Evolutionary conservation across 1,139 yeast genomes (phyloP).

Genomic region (Ashbya aceris): DNA sequence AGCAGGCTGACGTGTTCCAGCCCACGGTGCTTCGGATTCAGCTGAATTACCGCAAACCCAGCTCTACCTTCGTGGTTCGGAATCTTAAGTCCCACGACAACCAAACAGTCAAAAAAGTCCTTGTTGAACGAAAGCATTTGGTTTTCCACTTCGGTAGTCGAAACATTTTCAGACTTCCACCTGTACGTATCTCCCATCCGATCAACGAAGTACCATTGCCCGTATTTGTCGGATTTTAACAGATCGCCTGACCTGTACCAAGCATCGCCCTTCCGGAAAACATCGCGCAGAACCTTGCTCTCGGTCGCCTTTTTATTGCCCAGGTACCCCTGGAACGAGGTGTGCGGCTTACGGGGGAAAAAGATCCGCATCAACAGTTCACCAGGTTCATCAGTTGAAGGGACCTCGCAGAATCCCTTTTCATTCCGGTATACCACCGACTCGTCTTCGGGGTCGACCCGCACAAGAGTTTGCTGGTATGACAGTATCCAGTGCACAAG

Average conservation of each 20-base stretch:
- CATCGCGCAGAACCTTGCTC: conserved; percentile 63
- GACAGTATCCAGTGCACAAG: conserved; percentile 46
- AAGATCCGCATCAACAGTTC: conserved; percentile 73
- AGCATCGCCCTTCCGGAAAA: conserved; percentile 80
- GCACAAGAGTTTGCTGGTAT: conserved; percentile 53
- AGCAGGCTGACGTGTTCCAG: conserved; percentile 32
- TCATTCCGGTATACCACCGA: conserved; percentile 63
- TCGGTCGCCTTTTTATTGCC: conserved; percentile 74
- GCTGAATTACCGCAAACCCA: conserved; percentile 75
- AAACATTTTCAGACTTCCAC: conserved; percentile 95
- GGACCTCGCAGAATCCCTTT: conserved; percentile 47
- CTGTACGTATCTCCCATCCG: conserved; percentile 93
- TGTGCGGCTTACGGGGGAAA: conserved; percentile 52
- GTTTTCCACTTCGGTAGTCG: conserved; percentile 89
- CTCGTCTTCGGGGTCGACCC: conserved; percentile 78
- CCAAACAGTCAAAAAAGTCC: conserved; percentile 47
- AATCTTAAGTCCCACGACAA: conserved; percentile 82
- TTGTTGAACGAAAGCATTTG: conserved; percentile 39
- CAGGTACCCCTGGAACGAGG: conserved; percentile 84
- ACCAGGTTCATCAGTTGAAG: conserved; percentile 64
- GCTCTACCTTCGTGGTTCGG: conserved; percentile 93
- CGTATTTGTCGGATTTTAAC: conserved; percentile 57
- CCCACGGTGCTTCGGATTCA: conserved; percentile 28
- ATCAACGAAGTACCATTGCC: conserved; percentile 77
- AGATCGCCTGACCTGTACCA: conserved; percentile 89